Evolutionary conservation across 75 land plant genomes (phyloP).

Genomic region (Sequoiadendron giganteum): DNA sequence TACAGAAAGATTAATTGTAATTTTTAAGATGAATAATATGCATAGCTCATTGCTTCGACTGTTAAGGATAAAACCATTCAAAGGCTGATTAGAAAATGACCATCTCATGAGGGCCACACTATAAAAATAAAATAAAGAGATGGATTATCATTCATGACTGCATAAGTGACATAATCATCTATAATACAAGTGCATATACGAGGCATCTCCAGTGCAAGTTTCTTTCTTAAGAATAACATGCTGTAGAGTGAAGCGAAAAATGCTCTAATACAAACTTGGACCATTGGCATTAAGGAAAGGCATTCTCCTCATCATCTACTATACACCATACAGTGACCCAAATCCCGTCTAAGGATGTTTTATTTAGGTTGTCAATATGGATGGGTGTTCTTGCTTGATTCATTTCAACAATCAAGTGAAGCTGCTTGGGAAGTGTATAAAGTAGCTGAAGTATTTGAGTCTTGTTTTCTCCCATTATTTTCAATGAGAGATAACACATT

Average conservation of each 20-base stretch:
- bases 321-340: background rate
- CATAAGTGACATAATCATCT: background rate
- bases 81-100: background rate
- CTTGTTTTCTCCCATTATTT: background rate
- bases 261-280: background rate
- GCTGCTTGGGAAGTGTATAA: background rate
- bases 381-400: background rate
- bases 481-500: too few species aligned
- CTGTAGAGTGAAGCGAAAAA: background rate
- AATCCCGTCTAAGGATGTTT: background rate
- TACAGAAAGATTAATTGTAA: too few species aligned
- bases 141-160: background rate
- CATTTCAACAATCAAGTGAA: background rate
- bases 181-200: background rate
- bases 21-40: too few species aligned
- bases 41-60: background rate
- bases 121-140: background rate
- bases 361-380: background rate
- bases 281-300: background rate
- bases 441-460: background rate
- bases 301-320: background rate
- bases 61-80: background rate
- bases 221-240: background rate
- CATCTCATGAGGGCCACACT: background rate
- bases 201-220: background rate